Evolutionary conservation across 148 eudicot genomes (phyloP), one percentile per base, ranked within the genome.

Genomic region (Rhododendron ferrugineum): DNA sequence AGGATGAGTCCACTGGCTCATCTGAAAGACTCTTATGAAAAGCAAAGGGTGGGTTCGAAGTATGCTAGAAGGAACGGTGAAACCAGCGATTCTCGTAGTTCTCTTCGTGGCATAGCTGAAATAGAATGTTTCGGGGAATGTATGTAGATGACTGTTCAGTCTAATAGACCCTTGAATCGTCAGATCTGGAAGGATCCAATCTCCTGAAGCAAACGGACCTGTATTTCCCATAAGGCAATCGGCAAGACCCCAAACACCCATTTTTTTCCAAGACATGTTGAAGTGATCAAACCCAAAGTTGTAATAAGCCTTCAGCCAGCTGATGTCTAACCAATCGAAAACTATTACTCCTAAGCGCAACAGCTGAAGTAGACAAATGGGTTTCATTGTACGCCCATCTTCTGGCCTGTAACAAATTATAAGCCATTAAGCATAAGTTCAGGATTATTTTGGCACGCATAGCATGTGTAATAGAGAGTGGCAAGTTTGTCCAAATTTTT

Each of bases 161-260:
- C 89, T 87, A 68, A 92, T 85, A 10, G 98, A 91, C 26, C 99
- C 99, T 85, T 96, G 97, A 58, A 96, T 89, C 0, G 98, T 92
- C 46, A 96, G 90, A 89, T 96, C 98, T 2, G 99, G 99, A 78
- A 96, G 92, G 77, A 96, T 93, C 99, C 99, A 96, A 79, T 96
- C 99, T 84, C 94, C 98, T 22, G 99, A 89, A 46, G 98, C 97
- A 88, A 96, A 94, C 22, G 98, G 99, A 56, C 98, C 97, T 9
- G 90, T 47, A 81, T 93, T 93, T 8, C 98, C 98, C 58, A 94
- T 62, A 40, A 96, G 95, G 84, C 91, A 92, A 85, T 92, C 93
- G 4, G 91, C 91, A 47, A 96, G 91, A 81, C 95, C 95, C 93
- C 92, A 84, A 14, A 94, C 84, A 49, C 98, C 98, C 1, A 84